A percentile compares a stretch with the other conserved stretches of the same genome.
Conservation (phyloP, 495 filamentous ascomycete species). For the Aspergillus saccharolyticus region DNA sequence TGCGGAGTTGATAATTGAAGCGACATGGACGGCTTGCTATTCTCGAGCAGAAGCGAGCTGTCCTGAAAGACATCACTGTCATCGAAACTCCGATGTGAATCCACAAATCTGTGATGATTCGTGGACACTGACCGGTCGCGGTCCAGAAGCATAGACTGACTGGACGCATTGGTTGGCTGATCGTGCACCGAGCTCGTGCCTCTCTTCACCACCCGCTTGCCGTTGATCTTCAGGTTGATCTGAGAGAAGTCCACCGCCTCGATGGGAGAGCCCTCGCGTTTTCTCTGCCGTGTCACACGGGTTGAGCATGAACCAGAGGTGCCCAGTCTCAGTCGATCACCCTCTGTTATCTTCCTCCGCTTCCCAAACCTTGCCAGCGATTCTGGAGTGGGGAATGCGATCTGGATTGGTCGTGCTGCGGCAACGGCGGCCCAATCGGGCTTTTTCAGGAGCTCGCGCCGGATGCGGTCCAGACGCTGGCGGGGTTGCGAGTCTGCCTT, state of each 20-base stretch:
- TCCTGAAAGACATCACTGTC: not conserved
- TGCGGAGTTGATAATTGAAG: not conserved
- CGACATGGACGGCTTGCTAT: not conserved
- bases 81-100: not conserved
- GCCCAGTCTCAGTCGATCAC: conserved; percentile 26
- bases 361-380: conserved; percentile 35
- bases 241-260: conserved; percentile 12
- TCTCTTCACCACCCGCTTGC: conserved; percentile 11
- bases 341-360: conserved; percentile 33
- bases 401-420: conserved; percentile 28
- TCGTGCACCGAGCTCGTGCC: not conserved
- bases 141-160: conserved; percentile 35
- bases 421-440: conserved; percentile 35
- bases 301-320: conserved; percentile 1
- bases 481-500: not conserved
- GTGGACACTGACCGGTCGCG: conserved; percentile 11
- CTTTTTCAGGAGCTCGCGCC: conserved; percentile 30
- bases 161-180: conserved; percentile 19
- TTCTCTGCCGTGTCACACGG: not conserved
- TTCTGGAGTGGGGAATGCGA: conserved; percentile 27
- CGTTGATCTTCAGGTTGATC: conserved; percentile 28
- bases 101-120: not conserved
- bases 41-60: not conserved
- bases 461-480: conserved; percentile 22
- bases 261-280: conserved; percentile 1